These are phyloP conservation scores for Hemileia vastatrix DNA, from an alignment of 1,284 basidiomycete genomes.

Conservation along the genomic window DNA sequence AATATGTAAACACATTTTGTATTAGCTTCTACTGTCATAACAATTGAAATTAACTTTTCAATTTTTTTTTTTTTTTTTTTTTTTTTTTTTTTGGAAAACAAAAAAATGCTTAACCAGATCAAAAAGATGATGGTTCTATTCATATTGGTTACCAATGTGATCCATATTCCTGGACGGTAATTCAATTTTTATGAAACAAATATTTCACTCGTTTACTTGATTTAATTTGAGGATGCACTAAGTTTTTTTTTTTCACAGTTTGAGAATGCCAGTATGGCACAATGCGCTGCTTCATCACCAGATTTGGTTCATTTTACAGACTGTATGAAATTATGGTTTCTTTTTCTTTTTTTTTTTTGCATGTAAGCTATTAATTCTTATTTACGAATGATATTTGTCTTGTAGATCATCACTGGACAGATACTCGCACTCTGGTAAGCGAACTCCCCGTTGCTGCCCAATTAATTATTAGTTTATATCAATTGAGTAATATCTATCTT, in stretches of 20 bases:
- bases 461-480: neutral
- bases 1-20: too few species aligned
- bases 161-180: conserved; percentile 23
- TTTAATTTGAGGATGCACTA: too few species aligned
- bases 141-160: conserved; percentile 32
- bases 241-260: conserved; percentile 6
- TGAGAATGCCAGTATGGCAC: conserved; percentile 30
- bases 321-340: conserved; percentile 9
- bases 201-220: neutral
- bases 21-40: too few species aligned
- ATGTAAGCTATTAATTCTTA: neutral
- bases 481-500: too few species aligned
- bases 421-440: conserved; percentile 27
- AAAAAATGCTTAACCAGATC: too few species aligned
- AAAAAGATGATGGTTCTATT: conserved; percentile 25
- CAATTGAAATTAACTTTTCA: neutral
- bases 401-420: conserved; percentile 22
- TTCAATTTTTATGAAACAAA: neutral
- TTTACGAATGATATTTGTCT: neutral
- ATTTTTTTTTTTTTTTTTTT: neutral
- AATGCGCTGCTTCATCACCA: conserved; percentile 27
- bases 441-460: neutral
- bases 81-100: too few species aligned
- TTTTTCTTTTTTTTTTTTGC: neutral
- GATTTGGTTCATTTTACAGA: conserved; percentile 29